Evolutionary conservation across 192 early-diverging fungal species (phyloP).

Genomic region (Nowakowskiella sp.): DNA sequence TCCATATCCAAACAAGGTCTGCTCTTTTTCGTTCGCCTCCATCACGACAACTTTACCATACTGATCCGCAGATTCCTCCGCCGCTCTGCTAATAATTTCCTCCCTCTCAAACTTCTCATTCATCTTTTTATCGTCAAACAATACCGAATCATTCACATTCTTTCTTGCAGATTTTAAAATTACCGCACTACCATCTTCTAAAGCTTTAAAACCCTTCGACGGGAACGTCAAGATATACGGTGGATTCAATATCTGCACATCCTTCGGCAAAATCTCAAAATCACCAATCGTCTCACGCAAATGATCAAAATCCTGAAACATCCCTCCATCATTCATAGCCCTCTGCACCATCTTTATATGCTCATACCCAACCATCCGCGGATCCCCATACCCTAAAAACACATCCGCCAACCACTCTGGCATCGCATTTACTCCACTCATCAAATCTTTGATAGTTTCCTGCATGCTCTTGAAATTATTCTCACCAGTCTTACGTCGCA

Average conservation of each 20-base stretch:
- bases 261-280: no score
- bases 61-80: conserved; percentile 25
- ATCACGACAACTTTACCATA: conserved; percentile 35
- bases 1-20: conserved; percentile 65
- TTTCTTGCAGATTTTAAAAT: no score
- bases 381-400: conserved; percentile 94
- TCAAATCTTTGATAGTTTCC: conserved; percentile 82
- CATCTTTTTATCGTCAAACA: conserved; percentile 25
- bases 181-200: no score
- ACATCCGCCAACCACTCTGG: conserved; percentile 88
- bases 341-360: conserved; percentile 43
- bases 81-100: conserved; percentile 30
- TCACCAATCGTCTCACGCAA: conserved; percentile 56
- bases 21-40: conserved; percentile 55
- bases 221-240: no score
- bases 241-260: no score
- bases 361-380: conserved; percentile 62
- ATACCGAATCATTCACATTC: no score
- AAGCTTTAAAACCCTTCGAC: no score
- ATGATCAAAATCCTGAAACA: conserved; percentile 79
- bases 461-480: conserved; percentile 91
- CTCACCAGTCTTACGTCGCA: conserved; percentile 80
- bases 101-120: conserved; percentile 13
- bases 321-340: conserved; percentile 78
- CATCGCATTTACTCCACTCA: conserved; percentile 72